Conservation (phyloP, 140 eudicot genomes). For the Artemisia princeps region DNA sequence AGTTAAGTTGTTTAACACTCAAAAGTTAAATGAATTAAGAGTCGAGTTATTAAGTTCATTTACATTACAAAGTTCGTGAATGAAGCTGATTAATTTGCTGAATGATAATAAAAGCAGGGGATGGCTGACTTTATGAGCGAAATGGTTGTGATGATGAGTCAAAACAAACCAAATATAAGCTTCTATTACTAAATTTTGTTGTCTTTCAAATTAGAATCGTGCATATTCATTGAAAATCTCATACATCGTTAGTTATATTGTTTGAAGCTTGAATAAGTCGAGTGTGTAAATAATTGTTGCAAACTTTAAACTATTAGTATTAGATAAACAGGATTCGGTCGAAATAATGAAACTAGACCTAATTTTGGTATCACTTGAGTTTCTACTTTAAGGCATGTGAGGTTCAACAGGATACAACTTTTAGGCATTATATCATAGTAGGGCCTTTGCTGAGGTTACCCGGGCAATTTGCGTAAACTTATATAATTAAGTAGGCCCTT, state of each 20-base stretch:
- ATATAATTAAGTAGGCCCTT: slow-evolving; percentile 8
- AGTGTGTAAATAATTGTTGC: too few species aligned
- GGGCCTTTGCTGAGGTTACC: slow-evolving; percentile 5
- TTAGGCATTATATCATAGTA: slow-evolving; percentile 14
- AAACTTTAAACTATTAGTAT: too few species aligned
- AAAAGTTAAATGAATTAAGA: too few species aligned
- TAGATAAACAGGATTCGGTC: not conserved
- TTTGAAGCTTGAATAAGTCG: too few species aligned
- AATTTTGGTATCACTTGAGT: slow-evolving; percentile 4
- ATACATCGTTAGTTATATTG: not conserved
- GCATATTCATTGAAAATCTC: not conserved
- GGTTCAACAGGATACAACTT: slow-evolving; percentile 10
- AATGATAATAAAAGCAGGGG: slow-evolving; percentile 47
- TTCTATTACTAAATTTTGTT: not conserved
- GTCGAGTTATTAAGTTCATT: too few species aligned
- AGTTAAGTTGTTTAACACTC: too few species aligned
- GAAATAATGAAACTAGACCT: not conserved
- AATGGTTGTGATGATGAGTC: slow-evolving; percentile 77
- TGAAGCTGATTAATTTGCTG: slow-evolving; percentile 11
- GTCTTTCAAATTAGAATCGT: too few species aligned
- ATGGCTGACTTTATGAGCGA: slow-evolving; percentile 81
- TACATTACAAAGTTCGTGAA: not conserved
- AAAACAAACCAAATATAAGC: slow-evolving; percentile 60
- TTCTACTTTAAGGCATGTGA: slow-evolving; percentile 16
- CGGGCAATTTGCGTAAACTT: not conserved